Conservation (phyloP, 2,329 filamentous ascomycete species). For the Macrophomina phaseolina region DNA sequence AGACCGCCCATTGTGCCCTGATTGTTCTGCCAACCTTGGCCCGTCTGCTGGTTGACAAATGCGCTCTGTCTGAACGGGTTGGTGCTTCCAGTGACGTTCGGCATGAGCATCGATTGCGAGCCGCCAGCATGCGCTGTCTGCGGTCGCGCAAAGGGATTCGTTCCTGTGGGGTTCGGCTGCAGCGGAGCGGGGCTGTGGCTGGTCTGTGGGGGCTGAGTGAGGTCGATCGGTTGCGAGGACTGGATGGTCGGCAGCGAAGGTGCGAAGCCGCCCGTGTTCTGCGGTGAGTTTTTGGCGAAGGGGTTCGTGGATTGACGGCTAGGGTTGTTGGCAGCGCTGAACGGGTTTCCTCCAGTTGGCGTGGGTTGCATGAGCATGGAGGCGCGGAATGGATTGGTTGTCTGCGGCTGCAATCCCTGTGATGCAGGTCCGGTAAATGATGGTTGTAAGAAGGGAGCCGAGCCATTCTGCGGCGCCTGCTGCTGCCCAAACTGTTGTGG, state of each 20-base stretch:
- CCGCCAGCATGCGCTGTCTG: constrained; percentile 34
- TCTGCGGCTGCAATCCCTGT: constrained; percentile 52
- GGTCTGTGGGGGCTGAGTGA: constrained; percentile 37
- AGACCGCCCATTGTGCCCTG: constrained; percentile 81
- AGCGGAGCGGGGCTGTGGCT: constrained; percentile 45
- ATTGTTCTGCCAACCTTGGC: constrained; percentile 84
- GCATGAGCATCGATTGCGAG: constrained; percentile 52
- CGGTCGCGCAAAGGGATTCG: constrained; percentile 72
- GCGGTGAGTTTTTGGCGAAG: constrained; percentile 68
- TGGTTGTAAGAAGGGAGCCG: constrained; percentile 28
- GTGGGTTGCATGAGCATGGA: constrained; percentile 32
- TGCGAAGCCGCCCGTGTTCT: constrained; percentile 35
- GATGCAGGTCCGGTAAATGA: constrained; percentile 37
- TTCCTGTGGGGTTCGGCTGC: constrained; percentile 68
- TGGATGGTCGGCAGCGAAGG: constrained; percentile 29
- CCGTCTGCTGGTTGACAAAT: constrained; percentile 88
- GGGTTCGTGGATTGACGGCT: constrained; percentile 80
- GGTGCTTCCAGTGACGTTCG: constrained; percentile 84
- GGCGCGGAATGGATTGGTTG: constrained; percentile 87
- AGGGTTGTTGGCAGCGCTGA: constrained; percentile 43
- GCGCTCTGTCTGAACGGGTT: constrained; percentile 94
- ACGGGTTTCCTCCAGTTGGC: constrained; percentile 36
- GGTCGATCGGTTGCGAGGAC: constrained; percentile 34
- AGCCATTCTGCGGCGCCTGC: constrained; percentile 34
- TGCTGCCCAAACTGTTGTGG: constrained; percentile 59